Percentiles rank a stretch among this genome's conserved stretches.
Evolutionary conservation across 495 filamentous ascomycete genomes (phyloP).

Genomic region (Tirmania nivea): DNA sequence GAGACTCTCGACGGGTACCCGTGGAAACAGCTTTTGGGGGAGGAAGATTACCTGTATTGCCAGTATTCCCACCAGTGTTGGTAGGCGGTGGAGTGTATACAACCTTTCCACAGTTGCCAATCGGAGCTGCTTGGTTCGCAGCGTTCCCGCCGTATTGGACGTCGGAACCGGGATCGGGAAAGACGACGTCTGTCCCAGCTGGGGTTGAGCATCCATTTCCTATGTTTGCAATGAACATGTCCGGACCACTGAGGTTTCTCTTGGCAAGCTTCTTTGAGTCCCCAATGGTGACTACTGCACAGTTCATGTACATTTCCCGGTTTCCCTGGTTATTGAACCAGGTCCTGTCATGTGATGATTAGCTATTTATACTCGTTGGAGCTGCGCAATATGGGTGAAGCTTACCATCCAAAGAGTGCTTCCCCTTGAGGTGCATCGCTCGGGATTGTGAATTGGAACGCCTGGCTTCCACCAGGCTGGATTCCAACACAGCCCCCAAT

Average conservation of each 20-base stretch:
- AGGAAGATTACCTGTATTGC: background rate
- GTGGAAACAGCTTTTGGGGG: too few relatives aligned
- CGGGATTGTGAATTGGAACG: constrained; percentile 29
- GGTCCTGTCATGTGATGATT: constrained; percentile 26
- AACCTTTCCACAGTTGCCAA: constrained; percentile 6
- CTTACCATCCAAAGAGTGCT: constrained; percentile 29
- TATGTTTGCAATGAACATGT: constrained; percentile 44
- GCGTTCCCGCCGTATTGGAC: constrained; percentile 21
- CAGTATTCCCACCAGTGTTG: background rate
- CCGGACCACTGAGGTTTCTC: constrained; percentile 26
- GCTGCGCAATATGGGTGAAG: background rate
- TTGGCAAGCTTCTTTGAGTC: constrained; percentile 1
- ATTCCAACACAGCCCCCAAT: constrained; percentile 38
- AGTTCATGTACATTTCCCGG: constrained; percentile 57
- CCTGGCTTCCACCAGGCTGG: constrained; percentile 18
- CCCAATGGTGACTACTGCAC: constrained; percentile 36
- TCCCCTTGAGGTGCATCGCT: constrained; percentile 26
- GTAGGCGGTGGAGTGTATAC: background rate
- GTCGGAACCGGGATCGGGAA: constrained; percentile 37
- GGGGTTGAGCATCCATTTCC: constrained; percentile 31
- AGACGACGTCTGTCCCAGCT: constrained; percentile 29
- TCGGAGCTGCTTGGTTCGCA: constrained; percentile 6
- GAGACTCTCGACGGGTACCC: background rate
- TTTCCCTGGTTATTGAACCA: constrained; percentile 56
- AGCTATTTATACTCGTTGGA: background rate